A percentile compares a stretch with the other conserved stretches of the same genome.
Conservation (phyloP, 306 rosid genomes). For the Medicago arabica region DNA sequence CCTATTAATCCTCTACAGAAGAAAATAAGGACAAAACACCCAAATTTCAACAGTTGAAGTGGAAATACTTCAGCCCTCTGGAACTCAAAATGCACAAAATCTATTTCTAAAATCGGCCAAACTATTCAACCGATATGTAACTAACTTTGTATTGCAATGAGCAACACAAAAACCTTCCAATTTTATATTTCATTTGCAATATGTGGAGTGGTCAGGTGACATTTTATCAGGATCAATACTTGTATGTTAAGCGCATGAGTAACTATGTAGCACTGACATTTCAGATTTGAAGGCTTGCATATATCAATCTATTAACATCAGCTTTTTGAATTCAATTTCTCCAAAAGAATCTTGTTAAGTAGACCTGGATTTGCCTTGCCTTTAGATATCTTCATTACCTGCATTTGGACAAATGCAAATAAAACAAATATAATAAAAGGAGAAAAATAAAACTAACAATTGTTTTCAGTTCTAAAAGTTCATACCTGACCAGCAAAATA, state of each 20-base stretch:
- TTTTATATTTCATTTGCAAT: background rate
- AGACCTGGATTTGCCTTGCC: conserved; percentile 96
- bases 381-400: conserved; percentile 91
- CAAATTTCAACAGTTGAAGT: too few species aligned
- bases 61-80: too few species aligned
- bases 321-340: conserved; percentile 74
- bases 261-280: background rate
- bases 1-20: too few species aligned
- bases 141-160: conserved; percentile 16
- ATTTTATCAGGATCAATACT: background rate
- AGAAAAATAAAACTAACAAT: background rate
- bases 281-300: background rate
- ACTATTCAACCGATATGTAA: conserved; percentile 11
- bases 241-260: background rate
- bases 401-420: conserved; percentile 31
- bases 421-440: conserved; percentile 3
- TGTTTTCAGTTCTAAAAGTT: conserved; percentile 31
- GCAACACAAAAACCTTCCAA: background rate
- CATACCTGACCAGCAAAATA: conserved; percentile 93
- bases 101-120: conserved; percentile 30
- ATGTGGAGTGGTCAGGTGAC: background rate
- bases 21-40: too few species aligned
- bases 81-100: background rate
- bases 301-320: conserved; percentile 44
- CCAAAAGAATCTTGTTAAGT: conserved; percentile 82